Percentiles rank a stretch among this genome's conserved stretches.
These are phyloP conservation scores for Eucalyptus erythrocorys DNA, from an alignment of 345 rosid species.

Conservation along the genomic window DNA sequence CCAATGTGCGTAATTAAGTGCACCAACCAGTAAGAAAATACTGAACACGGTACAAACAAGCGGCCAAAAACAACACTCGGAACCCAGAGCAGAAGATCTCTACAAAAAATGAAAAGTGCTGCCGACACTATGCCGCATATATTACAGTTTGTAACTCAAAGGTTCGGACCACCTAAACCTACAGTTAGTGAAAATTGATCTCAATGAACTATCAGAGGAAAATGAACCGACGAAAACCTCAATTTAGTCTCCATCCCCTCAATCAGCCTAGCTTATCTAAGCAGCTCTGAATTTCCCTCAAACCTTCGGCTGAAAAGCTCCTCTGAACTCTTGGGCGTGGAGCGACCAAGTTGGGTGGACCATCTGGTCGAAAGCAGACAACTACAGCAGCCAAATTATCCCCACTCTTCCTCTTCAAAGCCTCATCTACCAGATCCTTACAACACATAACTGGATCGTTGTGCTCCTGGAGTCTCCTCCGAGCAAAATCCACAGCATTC, in stretches of 20 bases:
- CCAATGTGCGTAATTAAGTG: neutral
- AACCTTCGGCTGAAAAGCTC: conserved; percentile 71
- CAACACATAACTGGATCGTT: conserved; percentile 67
- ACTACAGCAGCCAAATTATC: conserved; percentile 72
- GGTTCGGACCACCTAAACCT: conserved; percentile 2
- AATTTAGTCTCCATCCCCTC: conserved; percentile 4
- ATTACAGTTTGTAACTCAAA: conserved; percentile 29
- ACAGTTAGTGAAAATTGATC: conserved; percentile 1
- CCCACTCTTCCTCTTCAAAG: conserved; percentile 78
- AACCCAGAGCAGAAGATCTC: neutral
- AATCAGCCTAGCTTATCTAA: conserved; percentile 41
- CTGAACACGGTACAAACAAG: neutral
- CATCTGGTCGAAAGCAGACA: conserved; percentile 59
- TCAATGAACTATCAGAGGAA: neutral
- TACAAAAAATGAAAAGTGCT: neutral
- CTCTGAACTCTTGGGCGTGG: conserved; percentile 55
- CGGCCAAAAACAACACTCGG: neutral
- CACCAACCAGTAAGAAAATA: neutral
- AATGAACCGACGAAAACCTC: neutral
- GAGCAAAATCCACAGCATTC: conserved; percentile 82
- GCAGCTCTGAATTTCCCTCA: conserved; percentile 62
- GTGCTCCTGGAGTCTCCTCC: conserved; percentile 77
- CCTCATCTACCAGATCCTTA: conserved; percentile 71
- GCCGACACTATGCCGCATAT: conserved; percentile 13
- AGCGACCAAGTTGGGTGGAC: conserved; percentile 59